Base-by-base conservation (phyloP, 176 grass and related monocot genomes). In the Eragrostis curvula region DNA sequence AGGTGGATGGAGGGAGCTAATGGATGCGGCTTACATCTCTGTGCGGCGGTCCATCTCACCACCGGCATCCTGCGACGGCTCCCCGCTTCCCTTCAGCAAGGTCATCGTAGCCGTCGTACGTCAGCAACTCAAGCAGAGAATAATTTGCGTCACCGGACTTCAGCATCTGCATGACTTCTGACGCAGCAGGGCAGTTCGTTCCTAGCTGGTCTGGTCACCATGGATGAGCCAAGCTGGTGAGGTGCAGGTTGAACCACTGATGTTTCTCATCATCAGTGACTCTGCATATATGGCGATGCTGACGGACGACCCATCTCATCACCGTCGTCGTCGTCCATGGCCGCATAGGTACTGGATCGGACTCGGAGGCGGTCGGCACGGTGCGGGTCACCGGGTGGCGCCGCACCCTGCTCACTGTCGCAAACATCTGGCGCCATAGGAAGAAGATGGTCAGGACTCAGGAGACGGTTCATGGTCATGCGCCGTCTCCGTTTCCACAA, bases 141-240 rank as follows among this genome's bases (percentile, higher is more conserved):
- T 71, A 70, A n/a, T 71, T 66, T 42, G 74, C 30, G 0, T n/a
- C 20, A 25, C 29, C 17, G 2, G 25, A 29, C 23, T 77, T 40
- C 82, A 27, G 51, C 82, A 27, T 42, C 13, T 59, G 73, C 39
- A 48, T 60, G 63, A 48, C 3, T 46, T 30, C 51, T 48, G 42
- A 28, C 17, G 23, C 9, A 8, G 23, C 9, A 8, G 70, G 55
- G 49, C 44, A 74, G 25, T 66, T 16, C 9, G 48, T 6, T 72
- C 70, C 57, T 17, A 45, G 81, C 46, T 66, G 61, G 4, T 4
- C 32, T n/a, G n/a, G 24, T 58, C 16, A 2, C 60, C 36, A 20
- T 18, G 23, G 66, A 64, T 48, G 8, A 63, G 44, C 74, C 52
- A 70, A 16, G 53, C 20, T 13, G 83, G 21, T 2, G 83, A 78